Percentiles rank a stretch among this genome's conserved stretches.
phyloP scores from a whole-genome alignment of 2,329 filamentous ascomycete species.

The Diaporthe destruens region DNA sequence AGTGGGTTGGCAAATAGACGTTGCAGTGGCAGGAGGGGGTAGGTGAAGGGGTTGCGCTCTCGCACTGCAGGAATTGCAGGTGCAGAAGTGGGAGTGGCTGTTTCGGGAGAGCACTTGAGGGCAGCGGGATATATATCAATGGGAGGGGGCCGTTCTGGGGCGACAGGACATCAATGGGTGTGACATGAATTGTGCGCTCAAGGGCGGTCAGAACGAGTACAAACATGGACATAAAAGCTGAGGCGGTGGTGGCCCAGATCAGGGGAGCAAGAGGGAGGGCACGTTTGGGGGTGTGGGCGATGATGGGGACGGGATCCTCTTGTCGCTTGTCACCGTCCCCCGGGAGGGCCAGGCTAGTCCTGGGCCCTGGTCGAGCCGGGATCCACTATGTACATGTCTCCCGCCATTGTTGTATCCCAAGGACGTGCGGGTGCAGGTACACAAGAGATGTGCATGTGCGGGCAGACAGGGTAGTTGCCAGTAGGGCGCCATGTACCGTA shows the following conservation, averaged over 20 bases:
- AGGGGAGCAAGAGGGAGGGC: slow-evolving; percentile 51
- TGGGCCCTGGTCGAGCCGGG: slow-evolving; percentile 31
- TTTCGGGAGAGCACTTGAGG: slow-evolving; percentile 16
- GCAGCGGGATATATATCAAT: slow-evolving; percentile 28
- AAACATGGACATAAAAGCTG: slow-evolving; percentile 66
- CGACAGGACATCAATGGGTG: slow-evolving; percentile 43
- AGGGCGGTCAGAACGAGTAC: slow-evolving; percentile 73
- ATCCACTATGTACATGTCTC: slow-evolving; percentile 32
- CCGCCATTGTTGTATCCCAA: slow-evolving; percentile 12
- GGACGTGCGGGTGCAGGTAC: slow-evolving; percentile 31
- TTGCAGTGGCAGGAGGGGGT: neutral
- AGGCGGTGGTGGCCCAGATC: slow-evolving; percentile 49
- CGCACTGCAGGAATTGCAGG: slow-evolving; percentile 30
- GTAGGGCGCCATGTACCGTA: neutral
- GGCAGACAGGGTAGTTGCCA: slow-evolving; percentile 21
- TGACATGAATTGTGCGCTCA: slow-evolving; percentile 55
- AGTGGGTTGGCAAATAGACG: neutral
- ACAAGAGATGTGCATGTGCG: slow-evolving; percentile 17
- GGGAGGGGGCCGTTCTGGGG: slow-evolving; percentile 23
- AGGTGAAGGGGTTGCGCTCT: slow-evolving; percentile 2
- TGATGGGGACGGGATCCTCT: slow-evolving; percentile 43
- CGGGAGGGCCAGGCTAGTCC: slow-evolving; percentile 37
- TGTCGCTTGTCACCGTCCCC: slow-evolving; percentile 43
- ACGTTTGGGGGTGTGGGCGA: slow-evolving; percentile 45
- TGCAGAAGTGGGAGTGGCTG: slow-evolving; percentile 33